phyloP scores from a whole-genome alignment of 2,329 filamentous ascomycete genomes.

The Alternaria brassicicola region DNA sequence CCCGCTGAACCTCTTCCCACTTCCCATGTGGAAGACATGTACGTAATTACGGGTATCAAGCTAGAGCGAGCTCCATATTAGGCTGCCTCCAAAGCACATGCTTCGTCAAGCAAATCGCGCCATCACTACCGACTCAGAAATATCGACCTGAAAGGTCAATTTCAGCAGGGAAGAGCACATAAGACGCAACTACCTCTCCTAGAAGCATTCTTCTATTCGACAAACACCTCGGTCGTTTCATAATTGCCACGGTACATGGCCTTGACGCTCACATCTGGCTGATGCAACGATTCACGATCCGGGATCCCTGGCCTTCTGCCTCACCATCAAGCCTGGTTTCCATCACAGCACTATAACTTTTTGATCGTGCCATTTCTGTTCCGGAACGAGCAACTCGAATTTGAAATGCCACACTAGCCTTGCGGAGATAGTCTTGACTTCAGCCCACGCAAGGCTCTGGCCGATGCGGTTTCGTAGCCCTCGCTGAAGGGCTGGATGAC shows the following conservation, averaged over 20 bases:
- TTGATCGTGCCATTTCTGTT: conserved; percentile 29
- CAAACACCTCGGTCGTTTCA: neutral
- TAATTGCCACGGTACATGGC: neutral
- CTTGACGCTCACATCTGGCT: neutral
- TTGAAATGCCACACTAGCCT: conserved; percentile 48
- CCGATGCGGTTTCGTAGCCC: conserved; percentile 29
- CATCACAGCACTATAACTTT: conserved; percentile 43
- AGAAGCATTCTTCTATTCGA: neutral
- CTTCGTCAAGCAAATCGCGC: neutral
- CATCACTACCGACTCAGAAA: neutral
- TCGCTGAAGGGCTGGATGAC: conserved; percentile 30
- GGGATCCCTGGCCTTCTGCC: neutral
- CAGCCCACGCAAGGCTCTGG: conserved; percentile 35
- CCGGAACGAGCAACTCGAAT: conserved; percentile 32
- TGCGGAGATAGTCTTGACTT: conserved; percentile 44
- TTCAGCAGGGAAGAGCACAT: neutral
- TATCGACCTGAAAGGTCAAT: neutral
- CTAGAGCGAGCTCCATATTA: neutral
- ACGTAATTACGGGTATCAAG: neutral
- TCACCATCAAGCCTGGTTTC: conserved; percentile 29
- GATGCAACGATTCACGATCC: neutral
- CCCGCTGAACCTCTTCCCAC: neutral
- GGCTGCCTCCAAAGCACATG: neutral
- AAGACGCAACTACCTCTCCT: too few species aligned
- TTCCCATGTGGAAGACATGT: neutral